Evolutionary conservation across 1,139 yeast genomes (phyloP), one percentile per base, ranked within the genome.

Genomic region (Suhomyces taliae): DNA sequence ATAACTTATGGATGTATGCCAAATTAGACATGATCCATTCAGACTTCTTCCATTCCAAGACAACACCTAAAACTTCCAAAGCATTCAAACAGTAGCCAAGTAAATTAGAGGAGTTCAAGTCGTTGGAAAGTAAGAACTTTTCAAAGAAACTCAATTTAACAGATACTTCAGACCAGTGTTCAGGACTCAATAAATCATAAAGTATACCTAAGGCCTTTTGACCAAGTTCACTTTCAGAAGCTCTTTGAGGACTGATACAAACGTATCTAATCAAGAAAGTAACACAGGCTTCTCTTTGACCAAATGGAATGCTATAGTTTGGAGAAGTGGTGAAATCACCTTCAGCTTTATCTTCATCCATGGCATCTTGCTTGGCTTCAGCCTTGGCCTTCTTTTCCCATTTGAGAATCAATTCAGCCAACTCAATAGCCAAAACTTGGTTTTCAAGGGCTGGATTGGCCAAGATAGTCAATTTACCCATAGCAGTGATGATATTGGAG

Each of bases 201-300:
- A 95, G 70, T 9, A 90, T 83, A 10, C 83, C 85, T 46, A 95
- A 67, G 0, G 96, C 93, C 46, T 90, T 81, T 52, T 85, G 85
- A 7, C 97, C 95, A 11, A 90, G 70, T 48, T 87, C 90, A 58
- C 85, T 85, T 53, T 90, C 97, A 0, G 93, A 81, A 0, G 93
- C 93, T 53, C 95, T 78, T 51, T 87, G 91, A 4, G 90, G 90
- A 47, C 91, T 84, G 40, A 90, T 84, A 65, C 98, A 91, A 35
- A 91, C 87, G 57, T 88, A 90, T 47, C 98, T 75, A 40, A 93
- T 87, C 58, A 95, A 74, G 62, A 89, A 91, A 0, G 96, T 90
- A n/a, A 90, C 85, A 62, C 95, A 90, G 0, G 97, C 90, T 64
- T 91, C 98, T 40, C 95, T 76, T 61, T 89, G 91, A 24, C 86